Base-by-base conservation (phyloP, 129 eudicot genomes). In the Gnaphalium uliginosum region DNA sequence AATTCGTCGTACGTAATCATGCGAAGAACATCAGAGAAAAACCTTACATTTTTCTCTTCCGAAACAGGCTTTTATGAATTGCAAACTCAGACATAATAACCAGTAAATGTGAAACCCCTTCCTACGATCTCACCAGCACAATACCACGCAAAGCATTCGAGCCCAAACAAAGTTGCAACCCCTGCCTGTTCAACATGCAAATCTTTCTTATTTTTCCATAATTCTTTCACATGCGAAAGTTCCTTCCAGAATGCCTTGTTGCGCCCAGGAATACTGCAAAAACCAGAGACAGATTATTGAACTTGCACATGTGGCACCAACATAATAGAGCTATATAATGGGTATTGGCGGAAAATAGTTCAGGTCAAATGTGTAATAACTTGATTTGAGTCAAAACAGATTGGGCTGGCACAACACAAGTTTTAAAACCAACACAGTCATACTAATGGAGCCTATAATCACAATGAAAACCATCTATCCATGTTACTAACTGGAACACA, bases 71-170 rank as follows among this genome's bases (percentile, higher is more conserved):
- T 48, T 59, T 69, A 78, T 69, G 76, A 78, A 78, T 68, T 69
- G 63, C 39, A 23, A 29, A 56, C 19, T 90, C 68, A 87, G 23
- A 82, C 85, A 72, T 87, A 85, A 78, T 90, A 90, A 67, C 96
- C 96, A 3, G 96, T 90, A 74, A 90, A 83, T 51, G 92, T 87
- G 78, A 83, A 85, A 61, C 96, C 96, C 79, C 96, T 87, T 85
- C 96, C 96, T 9, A 85, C 81, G 41, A 90, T 90, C 87, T 90
- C 96, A 74, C 96, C 96, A 32, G 89, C 90, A 83, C 96, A 87
- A 81, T 48, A 90, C 96, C 96, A 90, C 10, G 92, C 96, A 85
- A 81, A 90, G 80, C 90, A 87, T 79, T 90, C 96, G 2, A 90
- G 73, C 56, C 96, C 96, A 33, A 90, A 90, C 59, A 90, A 73